Base-by-base conservation (phyloP, 768 basidiomycete genomes). In the Lentinula sp. region DNA sequence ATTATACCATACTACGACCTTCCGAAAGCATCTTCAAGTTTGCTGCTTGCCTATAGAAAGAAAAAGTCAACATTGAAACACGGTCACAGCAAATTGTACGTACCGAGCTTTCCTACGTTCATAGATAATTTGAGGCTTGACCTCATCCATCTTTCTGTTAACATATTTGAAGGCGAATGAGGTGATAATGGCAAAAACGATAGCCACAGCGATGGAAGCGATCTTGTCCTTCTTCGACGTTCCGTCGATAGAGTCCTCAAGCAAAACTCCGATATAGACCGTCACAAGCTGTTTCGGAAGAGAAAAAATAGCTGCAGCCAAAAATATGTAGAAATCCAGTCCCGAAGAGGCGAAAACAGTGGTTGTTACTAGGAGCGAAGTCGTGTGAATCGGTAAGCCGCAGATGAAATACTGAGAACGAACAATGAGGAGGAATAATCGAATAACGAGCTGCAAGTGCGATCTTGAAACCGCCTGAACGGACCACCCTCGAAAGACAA, bases 281-380 rank as follows among this genome's bases (percentile, higher is more conserved):
- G 74, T 70, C 32, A 74, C 70, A 34, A 81, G 70, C 70, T 80
- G 78, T 63, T 79, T 79, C 6, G 79, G 79, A 13, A 78, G 61
- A 39, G 74, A 73, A 16, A 76, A 62, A 39, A 79, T 63, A 8
- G 78, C 71, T 4, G 79, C 78, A 7, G 75, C 43, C 31, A 69
- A 60, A 70, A 79, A 80, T 39, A 71, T 65, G 65, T 68, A 74
- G 50, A 78, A 72, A 35, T 49, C 60, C 70, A 80, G 74, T 3
- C 79, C 79, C 56, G 74, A 76, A 3, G 78, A 74, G 2, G 78
- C 69, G 59, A 79, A 76, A 1, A 78, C 69, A 28, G 73, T 71
- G 1, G 75, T 76, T 11, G 73, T 75, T 21, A 75, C 73, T 74
- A 61, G 23, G 21, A 10, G 35, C 18, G 18, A 42, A 49, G 46